A percentile compares a stretch with the other conserved stretches of the same genome.
Evolutionary conservation across 495 filamentous ascomycete genomes (phyloP).

Genomic region (Xylaria palmicola): DNA sequence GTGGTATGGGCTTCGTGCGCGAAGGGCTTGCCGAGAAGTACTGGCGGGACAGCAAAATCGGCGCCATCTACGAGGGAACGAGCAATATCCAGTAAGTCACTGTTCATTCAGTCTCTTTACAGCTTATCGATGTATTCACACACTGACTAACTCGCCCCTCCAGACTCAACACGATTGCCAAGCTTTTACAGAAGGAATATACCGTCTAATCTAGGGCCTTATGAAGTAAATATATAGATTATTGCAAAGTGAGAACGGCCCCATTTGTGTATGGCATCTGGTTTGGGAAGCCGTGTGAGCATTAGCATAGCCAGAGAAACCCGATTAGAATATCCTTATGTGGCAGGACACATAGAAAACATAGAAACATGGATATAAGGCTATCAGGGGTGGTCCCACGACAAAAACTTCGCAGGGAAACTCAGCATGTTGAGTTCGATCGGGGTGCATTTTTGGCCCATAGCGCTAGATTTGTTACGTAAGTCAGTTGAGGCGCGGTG

Average conservation of each 20-base stretch:
- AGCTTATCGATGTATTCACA: constrained; percentile 17
- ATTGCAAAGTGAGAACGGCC: not conserved
- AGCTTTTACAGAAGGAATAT: constrained; percentile 88
- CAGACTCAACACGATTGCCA: constrained; percentile 91
- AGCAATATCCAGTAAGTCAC: constrained; percentile 62
- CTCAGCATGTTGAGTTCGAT: too few species aligned
- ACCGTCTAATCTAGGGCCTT: constrained; percentile 53
- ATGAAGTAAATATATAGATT: not conserved
- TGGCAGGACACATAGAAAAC: not conserved
- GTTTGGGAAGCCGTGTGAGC: not conserved
- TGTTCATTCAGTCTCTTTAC: not conserved
- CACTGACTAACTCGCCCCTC: constrained; percentile 53
- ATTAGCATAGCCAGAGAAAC: not conserved
- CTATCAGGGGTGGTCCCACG: not conserved
- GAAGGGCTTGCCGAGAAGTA: constrained; percentile 98
- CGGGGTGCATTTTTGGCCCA: too few species aligned
- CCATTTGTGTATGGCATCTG: not conserved
- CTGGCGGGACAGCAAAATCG: constrained; percentile 97
- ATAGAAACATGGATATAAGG: not conserved
- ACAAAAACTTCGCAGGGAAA: not conserved
- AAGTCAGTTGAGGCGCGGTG: too few species aligned
- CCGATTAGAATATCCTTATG: not conserved
- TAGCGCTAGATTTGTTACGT: too few species aligned
- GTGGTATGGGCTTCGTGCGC: constrained; percentile 93
- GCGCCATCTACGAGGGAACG: constrained; percentile 96